phyloP scores from a whole-genome alignment of 2,329 filamentous ascomycete species.

The Xylariales sp. region DNA sequence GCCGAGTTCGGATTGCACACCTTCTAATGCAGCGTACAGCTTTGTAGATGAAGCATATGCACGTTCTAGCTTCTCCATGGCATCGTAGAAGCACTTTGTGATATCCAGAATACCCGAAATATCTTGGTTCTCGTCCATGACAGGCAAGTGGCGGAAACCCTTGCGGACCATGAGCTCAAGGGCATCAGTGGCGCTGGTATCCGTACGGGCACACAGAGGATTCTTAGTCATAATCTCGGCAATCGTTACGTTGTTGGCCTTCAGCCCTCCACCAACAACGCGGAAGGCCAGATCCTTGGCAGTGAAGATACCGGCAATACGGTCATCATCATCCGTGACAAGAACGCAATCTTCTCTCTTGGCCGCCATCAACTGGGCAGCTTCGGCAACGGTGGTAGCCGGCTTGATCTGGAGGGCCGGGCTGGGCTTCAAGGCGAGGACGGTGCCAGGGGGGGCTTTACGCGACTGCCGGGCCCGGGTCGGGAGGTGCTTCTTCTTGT shows the following conservation, averaged over 20 bases:
- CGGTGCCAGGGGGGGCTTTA: conserved; percentile 93
- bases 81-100: conserved; percentile 99
- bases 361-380: conserved; percentile 96
- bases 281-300: conserved; percentile 98
- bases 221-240: conserved; percentile 99
- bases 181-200: conserved; percentile 96
- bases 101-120: conserved; percentile 98
- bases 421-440: conserved; percentile 91
- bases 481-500: conserved; percentile 87
- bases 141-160: conserved; percentile 93
- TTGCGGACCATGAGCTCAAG: conserved; percentile 97
- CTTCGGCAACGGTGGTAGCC: conserved; percentile 86
- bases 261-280: conserved; percentile 86
- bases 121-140: conserved; percentile 99
- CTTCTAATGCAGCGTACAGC: conserved; percentile 94
- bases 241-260: conserved; percentile 86
- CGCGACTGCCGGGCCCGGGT: conserved; percentile 77
- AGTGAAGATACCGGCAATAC: conserved; percentile 97
- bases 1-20: conserved; percentile 94
- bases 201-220: conserved; percentile 91
- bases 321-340: conserved; percentile 95
- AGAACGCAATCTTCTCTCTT: conserved; percentile 98
- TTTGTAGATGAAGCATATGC: conserved; percentile 98
- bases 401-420: conserved; percentile 98
- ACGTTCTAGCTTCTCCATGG: conserved; percentile 98